These are phyloP conservation scores for Monosporascus ibericus DNA, from an alignment of 2,329 filamentous ascomycete species.

Conservation along the genomic window DNA sequence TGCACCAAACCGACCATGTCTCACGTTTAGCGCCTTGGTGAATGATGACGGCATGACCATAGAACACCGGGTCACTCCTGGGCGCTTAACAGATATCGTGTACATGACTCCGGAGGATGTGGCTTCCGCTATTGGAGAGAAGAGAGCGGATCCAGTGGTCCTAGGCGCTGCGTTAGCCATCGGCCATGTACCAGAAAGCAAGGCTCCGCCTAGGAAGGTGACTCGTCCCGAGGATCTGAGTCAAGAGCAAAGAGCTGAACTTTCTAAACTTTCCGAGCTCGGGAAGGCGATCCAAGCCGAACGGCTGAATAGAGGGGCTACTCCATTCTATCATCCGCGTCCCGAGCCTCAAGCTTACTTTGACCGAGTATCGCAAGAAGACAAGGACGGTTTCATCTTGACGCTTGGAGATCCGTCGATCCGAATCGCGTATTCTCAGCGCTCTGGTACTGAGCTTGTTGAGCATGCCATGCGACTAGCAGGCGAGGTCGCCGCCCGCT, in stretches of 20 bases:
- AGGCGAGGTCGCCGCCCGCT: slow-evolving; percentile 54
- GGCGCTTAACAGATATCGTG: slow-evolving; percentile 46
- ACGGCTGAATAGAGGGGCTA: slow-evolving; percentile 42
- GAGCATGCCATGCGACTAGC: slow-evolving; percentile 54
- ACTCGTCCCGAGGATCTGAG: slow-evolving; percentile 36
- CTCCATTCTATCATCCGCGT: slow-evolving; percentile 39
- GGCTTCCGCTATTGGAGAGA: slow-evolving; percentile 35
- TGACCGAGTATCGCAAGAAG: slow-evolving; percentile 22
- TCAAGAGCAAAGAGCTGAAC: slow-evolving; percentile 35
- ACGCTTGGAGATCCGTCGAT: slow-evolving; percentile 47
- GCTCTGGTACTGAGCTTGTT: slow-evolving; percentile 32
- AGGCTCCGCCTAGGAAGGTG: slow-evolving; percentile 36
- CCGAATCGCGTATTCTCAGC: slow-evolving; percentile 28
- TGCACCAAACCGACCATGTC: slow-evolving; percentile 40
- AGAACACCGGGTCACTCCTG: slow-evolving; percentile 48
- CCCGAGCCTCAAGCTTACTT: slow-evolving; percentile 40
- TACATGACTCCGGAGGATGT: slow-evolving; percentile 51
- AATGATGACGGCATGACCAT: slow-evolving; percentile 46
- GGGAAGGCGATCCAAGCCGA: slow-evolving; percentile 37
- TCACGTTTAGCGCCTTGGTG: slow-evolving; percentile 58
- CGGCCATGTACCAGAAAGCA: slow-evolving; percentile 21
- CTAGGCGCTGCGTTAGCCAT: slow-evolving; percentile 24
- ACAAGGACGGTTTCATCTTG: slow-evolving; percentile 20
- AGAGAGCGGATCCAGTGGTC: slow-evolving; percentile 18
- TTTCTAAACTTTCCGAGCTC: slow-evolving; percentile 42